Percentiles rank a stretch among this genome's conserved stretches.
Evolutionary conservation across 202 grass and related monocot species (phyloP).

Genomic region (Setaria viridis): DNA sequence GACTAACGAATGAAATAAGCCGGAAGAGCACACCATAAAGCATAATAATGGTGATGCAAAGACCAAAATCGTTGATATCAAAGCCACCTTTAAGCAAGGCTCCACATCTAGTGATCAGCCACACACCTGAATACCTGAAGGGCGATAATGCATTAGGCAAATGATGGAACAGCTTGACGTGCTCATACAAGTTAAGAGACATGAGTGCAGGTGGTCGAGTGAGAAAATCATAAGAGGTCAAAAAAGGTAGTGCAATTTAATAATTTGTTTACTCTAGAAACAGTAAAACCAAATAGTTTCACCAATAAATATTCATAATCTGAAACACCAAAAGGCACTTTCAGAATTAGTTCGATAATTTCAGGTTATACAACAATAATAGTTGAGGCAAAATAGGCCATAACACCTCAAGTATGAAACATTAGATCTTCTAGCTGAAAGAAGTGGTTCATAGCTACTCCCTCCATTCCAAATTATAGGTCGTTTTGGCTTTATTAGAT

Average conservation of each 20-base stretch:
- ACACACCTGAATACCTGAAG: conserved; percentile 86
- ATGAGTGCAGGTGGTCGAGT: neutral
- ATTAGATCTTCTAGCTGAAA: neutral
- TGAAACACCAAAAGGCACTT: neutral
- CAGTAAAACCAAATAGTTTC: neutral
- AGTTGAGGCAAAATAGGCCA: neutral
- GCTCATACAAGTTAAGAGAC: neutral
- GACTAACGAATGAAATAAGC: conserved; percentile 69
- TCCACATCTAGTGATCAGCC: conserved; percentile 86
- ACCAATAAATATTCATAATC: conserved; percentile 12
- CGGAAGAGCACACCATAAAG: conserved; percentile 84
- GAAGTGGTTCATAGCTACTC: neutral
- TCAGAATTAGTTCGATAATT: neutral
- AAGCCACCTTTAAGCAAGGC: conserved; percentile 54
- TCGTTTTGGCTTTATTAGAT: too few species aligned
- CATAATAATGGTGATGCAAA: conserved; percentile 76
- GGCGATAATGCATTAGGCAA: conserved; percentile 23
- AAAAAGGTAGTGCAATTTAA: neutral
- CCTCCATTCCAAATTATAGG: too few species aligned
- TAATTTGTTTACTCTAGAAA: conserved; percentile 7
- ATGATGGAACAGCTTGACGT: conserved; percentile 20
- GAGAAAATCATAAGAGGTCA: neutral
- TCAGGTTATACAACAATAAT: conserved; percentile 2
- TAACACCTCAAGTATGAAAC: conserved; percentile 7
- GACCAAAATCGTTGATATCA: conserved; percentile 63